Conservation (phyloP, 1,284 basidiomycete genomes). For the Cutaneotrichosporon mucoides region DNA sequence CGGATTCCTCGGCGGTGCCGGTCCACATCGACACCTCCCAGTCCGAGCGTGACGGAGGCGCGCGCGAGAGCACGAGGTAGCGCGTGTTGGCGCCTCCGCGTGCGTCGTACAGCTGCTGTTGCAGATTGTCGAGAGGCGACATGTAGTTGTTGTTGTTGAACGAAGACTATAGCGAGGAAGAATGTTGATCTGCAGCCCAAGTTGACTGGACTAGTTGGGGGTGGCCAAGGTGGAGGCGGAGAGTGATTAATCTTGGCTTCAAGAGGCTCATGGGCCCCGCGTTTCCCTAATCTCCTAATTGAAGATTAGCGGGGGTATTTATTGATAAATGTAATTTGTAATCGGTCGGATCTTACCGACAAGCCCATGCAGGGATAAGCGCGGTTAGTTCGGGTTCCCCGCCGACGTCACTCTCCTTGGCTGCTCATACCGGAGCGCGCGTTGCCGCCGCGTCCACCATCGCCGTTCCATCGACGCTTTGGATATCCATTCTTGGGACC, state of each 20-base stretch:
- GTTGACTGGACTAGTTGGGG: too few species aligned
- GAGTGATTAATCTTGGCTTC: too few species aligned
- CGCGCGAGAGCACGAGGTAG: conserved; percentile 13
- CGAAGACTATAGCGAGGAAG: too few species aligned
- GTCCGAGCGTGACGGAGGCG: not conserved
- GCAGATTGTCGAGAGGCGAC: conserved; percentile 10
- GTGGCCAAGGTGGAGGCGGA: too few species aligned
- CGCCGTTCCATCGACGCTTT: too few species aligned
- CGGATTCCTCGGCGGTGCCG: not conserved
- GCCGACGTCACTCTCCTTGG: too few species aligned
- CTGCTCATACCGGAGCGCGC: too few species aligned
- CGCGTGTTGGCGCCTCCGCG: not conserved
- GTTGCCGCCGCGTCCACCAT: too few species aligned
- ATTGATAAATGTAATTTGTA: not conserved
- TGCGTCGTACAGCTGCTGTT: conserved; percentile 16
- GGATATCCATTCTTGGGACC: too few species aligned
- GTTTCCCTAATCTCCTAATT: not conserved
- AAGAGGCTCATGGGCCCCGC: too few species aligned
- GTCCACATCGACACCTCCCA: conserved; percentile 16
- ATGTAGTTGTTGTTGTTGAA: not conserved
- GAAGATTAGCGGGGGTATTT: too few species aligned
- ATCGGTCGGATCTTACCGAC: conserved; percentile 1
- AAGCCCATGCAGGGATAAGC: not conserved
- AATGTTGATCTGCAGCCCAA: too few species aligned
- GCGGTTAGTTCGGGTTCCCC: not conserved